phyloP scores from a whole-genome alignment of 805 yeast genomes.

The Kregervanrija fluxuum region DNA sequence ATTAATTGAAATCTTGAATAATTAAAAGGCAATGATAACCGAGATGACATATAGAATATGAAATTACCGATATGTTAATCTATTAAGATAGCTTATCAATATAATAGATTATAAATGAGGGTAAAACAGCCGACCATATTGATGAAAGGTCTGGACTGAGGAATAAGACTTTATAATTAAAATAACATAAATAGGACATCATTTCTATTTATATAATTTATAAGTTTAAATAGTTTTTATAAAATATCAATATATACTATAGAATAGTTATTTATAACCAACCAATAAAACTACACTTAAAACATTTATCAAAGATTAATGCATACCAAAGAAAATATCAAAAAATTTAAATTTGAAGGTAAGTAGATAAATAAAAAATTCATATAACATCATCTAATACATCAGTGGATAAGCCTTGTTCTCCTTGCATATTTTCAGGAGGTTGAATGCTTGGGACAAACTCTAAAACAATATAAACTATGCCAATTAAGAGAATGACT shows the following conservation, averaged over 20 bases:
- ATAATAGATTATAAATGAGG: no score
- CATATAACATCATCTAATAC: constrained; percentile 28
- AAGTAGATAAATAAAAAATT: not conserved
- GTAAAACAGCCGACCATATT: no score
- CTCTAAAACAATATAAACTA: constrained; percentile 54
- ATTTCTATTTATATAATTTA: no score
- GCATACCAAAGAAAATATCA: not conserved
- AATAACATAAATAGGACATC: no score
- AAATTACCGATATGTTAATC: no score
- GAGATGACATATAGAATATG: no score
- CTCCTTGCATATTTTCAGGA: constrained; percentile 73
- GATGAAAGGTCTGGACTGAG: no score
- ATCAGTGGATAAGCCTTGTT: constrained; percentile 30
- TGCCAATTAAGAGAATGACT: constrained; percentile 53
- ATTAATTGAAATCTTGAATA: no score
- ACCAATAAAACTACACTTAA: not conserved
- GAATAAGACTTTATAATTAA: no score
- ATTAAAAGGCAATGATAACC: no score
- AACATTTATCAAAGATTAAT: not conserved
- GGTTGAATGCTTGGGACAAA: constrained; percentile 69
- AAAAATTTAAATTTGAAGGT: not conserved
- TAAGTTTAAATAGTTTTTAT: not conserved
- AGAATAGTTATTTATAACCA: not conserved
- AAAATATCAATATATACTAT: not conserved
- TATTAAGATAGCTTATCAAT: no score